A percentile compares a stretch with the other conserved stretches of the same genome.
Conservation (phyloP, 140 eudicot genomes). For the Stevia rebaudiana region DNA sequence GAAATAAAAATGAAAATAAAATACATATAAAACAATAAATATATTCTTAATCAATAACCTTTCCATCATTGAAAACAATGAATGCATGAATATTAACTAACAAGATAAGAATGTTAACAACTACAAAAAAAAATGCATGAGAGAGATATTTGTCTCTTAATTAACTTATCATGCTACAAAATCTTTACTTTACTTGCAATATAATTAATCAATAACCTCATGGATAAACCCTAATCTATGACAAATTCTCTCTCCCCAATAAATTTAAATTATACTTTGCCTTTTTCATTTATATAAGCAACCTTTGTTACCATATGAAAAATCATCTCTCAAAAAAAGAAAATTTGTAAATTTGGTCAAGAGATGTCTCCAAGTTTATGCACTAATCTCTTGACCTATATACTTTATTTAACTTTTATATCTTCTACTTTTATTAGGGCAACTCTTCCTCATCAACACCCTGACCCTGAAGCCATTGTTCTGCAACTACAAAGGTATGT, state of each 20-base stretch:
- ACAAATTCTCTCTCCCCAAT: not conserved
- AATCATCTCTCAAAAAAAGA: not conserved
- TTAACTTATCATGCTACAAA: slow-evolving; percentile 26
- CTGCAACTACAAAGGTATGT: slow-evolving; percentile 69
- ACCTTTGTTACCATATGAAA: slow-evolving; percentile 7
- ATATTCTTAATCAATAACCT: not conserved
- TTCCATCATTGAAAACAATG: not conserved
- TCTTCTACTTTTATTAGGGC: slow-evolving; percentile 24
- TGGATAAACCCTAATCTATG: slow-evolving; percentile 18
- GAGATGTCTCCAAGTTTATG: slow-evolving; percentile 22
- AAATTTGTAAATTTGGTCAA: not conserved
- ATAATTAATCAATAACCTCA: slow-evolving; percentile 22
- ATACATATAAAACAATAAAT: not conserved
- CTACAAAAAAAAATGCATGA: not conserved
- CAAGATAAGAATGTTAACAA: slow-evolving; percentile 28
- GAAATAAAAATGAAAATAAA: not conserved
- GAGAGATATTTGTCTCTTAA: slow-evolving; percentile 8
- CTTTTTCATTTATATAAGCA: slow-evolving; percentile 22
- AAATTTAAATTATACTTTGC: not conserved
- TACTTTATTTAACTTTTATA: slow-evolving; percentile 27
- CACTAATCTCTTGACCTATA: slow-evolving; percentile 29
- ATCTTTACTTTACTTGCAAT: slow-evolving; percentile 29
- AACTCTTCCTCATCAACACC: slow-evolving; percentile 64
- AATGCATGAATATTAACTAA: not conserved
- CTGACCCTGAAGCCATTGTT: slow-evolving; percentile 75